Evolutionary conservation across 257 asterid genomes (phyloP).

Genomic region (Jacaranda copaia): DNA sequence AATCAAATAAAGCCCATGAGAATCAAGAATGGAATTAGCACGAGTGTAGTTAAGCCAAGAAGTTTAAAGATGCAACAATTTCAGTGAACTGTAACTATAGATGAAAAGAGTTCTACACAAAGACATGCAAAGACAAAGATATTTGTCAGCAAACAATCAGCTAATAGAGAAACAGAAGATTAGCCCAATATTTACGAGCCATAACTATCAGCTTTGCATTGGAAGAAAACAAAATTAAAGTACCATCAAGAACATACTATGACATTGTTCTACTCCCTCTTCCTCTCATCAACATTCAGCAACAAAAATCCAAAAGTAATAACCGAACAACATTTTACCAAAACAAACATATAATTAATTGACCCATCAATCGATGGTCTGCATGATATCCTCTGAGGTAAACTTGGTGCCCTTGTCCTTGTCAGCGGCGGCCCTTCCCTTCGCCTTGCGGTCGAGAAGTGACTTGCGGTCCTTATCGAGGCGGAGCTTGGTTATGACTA

Average conservation of each 20-base stretch:
- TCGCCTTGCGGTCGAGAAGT: constrained; percentile 83
- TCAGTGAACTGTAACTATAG: not conserved
- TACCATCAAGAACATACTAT: constrained; percentile 23
- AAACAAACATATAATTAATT: constrained; percentile 9
- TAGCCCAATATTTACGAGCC: not conserved
- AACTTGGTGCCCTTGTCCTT: constrained; percentile 92
- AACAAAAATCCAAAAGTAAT: constrained; percentile 13
- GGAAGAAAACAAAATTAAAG: constrained; percentile 25
- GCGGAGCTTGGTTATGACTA: constrained; percentile 75
- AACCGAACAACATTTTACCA: constrained; percentile 32
- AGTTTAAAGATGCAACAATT: not conserved
- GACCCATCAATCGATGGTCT: constrained; percentile 63
- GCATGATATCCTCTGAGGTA: constrained; percentile 81
- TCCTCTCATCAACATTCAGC: constrained; percentile 18
- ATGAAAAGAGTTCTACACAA: not conserved
- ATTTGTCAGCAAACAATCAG: not conserved
- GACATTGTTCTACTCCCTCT: constrained; percentile 21
- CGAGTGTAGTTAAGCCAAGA: not conserved
- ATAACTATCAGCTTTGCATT: constrained; percentile 33
- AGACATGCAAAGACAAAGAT: not conserved
- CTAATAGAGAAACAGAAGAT: not conserved
- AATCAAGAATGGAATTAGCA: not conserved
- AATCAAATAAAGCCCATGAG: not conserved
- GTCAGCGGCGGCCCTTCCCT: constrained; percentile 84
- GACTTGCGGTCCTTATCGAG: constrained; percentile 87